These are phyloP conservation scores for Phaeoacremonium minimum DNA, from an alignment of 2,329 filamentous ascomycete genomes.

Conservation along the genomic window DNA sequence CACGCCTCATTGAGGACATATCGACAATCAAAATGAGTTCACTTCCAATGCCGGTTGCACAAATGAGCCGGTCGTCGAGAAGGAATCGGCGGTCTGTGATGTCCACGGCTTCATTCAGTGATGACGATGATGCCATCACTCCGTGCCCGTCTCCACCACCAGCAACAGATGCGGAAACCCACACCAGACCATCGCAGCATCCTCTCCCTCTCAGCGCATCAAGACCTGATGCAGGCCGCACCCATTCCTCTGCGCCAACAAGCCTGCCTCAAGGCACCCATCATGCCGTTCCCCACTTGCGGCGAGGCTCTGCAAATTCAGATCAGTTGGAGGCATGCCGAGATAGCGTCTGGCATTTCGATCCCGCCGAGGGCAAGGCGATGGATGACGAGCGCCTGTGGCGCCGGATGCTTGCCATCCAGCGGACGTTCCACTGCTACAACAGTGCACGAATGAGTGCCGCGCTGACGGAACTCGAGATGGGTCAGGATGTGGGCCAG, in stretches of 20 bases:
- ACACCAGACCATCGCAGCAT: slow-evolving; percentile 4
- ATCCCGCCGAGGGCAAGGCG: slow-evolving; percentile 18
- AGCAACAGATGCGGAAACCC: background rate
- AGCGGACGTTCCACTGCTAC: slow-evolving; percentile 35
- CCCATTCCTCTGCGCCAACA: background rate
- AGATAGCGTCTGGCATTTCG: slow-evolving; percentile 8
- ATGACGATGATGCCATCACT: slow-evolving; percentile 14
- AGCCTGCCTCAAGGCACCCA: background rate
- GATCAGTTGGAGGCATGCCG: slow-evolving; percentile 1
- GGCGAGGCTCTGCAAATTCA: background rate
- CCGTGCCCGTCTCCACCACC: slow-evolving; percentile 9
- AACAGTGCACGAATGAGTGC: slow-evolving; percentile 38
- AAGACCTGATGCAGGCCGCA: background rate
- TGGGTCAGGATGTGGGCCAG: slow-evolving; percentile 24
- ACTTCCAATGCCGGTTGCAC: background rate
- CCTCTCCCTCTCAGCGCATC: background rate
- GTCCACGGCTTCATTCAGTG: slow-evolving; percentile 11
- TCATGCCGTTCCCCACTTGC: background rate
- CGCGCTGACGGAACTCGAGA: slow-evolving; percentile 29
- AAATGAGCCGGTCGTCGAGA: background rate
- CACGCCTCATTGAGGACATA: too few relatives aligned
- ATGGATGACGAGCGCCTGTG: slow-evolving; percentile 32
- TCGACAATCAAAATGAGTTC: background rate
- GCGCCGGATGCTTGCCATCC: slow-evolving; percentile 36
- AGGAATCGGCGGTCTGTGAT: slow-evolving; percentile 3